phyloP scores from a whole-genome alignment of 129 eudicot genomes.

The Deinandra increscens region DNA sequence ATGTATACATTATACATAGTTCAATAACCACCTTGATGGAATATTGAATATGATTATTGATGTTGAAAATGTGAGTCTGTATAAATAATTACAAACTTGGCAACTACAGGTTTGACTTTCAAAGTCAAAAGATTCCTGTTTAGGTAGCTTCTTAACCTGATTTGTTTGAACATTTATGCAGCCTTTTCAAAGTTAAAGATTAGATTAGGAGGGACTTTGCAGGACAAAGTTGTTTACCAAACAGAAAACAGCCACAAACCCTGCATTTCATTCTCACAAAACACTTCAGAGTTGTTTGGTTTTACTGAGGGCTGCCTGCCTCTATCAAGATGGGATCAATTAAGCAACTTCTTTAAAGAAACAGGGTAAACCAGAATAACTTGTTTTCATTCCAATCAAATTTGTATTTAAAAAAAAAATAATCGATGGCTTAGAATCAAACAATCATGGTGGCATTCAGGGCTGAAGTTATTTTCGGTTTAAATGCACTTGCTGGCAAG shows the following conservation, averaged over 20 bases:
- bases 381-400: background rate
- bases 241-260: slow-evolving; percentile 45
- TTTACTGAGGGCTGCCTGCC: slow-evolving; percentile 72
- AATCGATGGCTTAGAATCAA: background rate
- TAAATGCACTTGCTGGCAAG: slow-evolving; percentile 82
- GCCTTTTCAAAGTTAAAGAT: slow-evolving; percentile 87
- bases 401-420: background rate
- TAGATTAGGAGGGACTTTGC: slow-evolving; percentile 90
- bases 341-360: slow-evolving; percentile 54
- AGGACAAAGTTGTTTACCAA: slow-evolving; percentile 72
- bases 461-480: slow-evolving; percentile 69
- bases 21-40: background rate
- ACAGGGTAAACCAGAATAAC: slow-evolving; percentile 54
- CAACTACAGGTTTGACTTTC: slow-evolving; percentile 15
- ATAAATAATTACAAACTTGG: slow-evolving; percentile 2
- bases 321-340: slow-evolving; percentile 79
- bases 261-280: slow-evolving; percentile 49
- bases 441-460: slow-evolving; percentile 35
- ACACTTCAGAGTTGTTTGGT: slow-evolving; percentile 52
- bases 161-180: slow-evolving; percentile 36
- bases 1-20: background rate
- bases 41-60: background rate
- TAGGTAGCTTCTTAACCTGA: slow-evolving; percentile 18
- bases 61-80: slow-evolving; percentile 12
- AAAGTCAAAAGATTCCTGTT: slow-evolving; percentile 5